Evolutionary conservation across 257 asterid genomes (phyloP).

Genomic region (Ajuga chamaepitys): DNA sequence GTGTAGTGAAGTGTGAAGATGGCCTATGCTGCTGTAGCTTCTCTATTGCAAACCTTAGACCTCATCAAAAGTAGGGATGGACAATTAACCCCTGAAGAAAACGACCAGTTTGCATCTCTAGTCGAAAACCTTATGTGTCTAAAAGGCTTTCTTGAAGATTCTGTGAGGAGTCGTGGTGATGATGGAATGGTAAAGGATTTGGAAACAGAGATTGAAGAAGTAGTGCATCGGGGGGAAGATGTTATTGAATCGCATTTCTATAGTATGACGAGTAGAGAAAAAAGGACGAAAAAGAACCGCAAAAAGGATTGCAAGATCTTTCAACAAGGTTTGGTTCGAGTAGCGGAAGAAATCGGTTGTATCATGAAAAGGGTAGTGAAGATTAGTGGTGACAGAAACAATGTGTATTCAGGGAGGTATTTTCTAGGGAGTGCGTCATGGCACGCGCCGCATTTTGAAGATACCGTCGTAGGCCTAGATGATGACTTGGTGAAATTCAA

Average conservation of each 20-base stretch:
- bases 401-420: conserved; percentile 9
- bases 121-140: conserved; percentile 1
- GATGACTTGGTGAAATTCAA: conserved; percentile 19
- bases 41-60: conserved; percentile 17
- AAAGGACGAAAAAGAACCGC: background rate
- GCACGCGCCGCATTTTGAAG: conserved; percentile 5
- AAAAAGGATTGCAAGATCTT: conserved; percentile 14
- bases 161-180: background rate
- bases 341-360: conserved; percentile 2
- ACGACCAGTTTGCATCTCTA: conserved; percentile 8
- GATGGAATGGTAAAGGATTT: conserved; percentile 1
- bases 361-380: background rate
- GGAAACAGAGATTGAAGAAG: conserved; percentile 12
- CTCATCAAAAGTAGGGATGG: background rate
- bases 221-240: conserved; percentile 16
- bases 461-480: conserved; percentile 18
- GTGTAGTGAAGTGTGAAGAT: background rate
- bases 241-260: conserved; percentile 10
- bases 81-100: background rate
- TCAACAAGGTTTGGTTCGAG: conserved; percentile 1
- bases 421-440: background rate
- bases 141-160: conserved; percentile 18
- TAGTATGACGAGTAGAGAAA: background rate
- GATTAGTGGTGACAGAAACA: background rate
- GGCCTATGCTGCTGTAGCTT: conserved; percentile 27